Percentiles rank a stretch among this genome's conserved stretches.
Evolutionary conservation across 2,329 filamentous ascomycete species (phyloP).

Genomic region (Pestalotiopsis sp.): DNA sequence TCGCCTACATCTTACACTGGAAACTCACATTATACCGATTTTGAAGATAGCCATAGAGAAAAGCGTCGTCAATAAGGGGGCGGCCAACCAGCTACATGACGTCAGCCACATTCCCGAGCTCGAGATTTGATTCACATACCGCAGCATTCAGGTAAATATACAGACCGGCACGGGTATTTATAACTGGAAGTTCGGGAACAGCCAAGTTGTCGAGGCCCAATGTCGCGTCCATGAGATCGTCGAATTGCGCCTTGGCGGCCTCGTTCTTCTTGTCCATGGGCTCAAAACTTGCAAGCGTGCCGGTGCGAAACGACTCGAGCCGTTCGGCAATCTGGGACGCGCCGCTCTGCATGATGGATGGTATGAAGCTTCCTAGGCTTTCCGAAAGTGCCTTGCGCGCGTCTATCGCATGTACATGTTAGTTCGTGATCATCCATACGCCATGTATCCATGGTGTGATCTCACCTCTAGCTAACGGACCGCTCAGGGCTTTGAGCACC

Average conservation of each 20-base stretch:
- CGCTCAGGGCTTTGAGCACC: constrained; percentile 57
- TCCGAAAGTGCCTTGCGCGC: constrained; percentile 52
- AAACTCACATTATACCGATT: constrained; percentile 77
- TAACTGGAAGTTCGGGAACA: constrained; percentile 66
- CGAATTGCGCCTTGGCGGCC: constrained; percentile 52
- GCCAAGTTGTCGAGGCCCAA: constrained; percentile 59
- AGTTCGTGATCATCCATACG: constrained; percentile 11
- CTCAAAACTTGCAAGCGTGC: constrained; percentile 59
- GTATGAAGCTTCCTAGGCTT: constrained; percentile 56
- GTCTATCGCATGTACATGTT: constrained; percentile 32
- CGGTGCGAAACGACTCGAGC: constrained; percentile 61
- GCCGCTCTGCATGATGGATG: constrained; percentile 56
- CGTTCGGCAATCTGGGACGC: constrained; percentile 56
- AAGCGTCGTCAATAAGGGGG: constrained; percentile 80
- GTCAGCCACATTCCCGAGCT: constrained; percentile 22
- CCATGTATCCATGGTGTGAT: not conserved
- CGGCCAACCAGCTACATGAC: constrained; percentile 71
- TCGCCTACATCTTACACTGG: not conserved
- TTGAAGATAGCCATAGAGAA: constrained; percentile 78
- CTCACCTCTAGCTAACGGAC: constrained; percentile 56
- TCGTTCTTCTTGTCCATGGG: constrained; percentile 56
- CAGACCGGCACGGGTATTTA: constrained; percentile 79
- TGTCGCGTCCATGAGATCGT: constrained; percentile 60
- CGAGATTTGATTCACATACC: constrained; percentile 49
- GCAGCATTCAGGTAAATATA: constrained; percentile 85